Conservation (phyloP, 352 stramenopile genomes). For the Paralagenidium karlingii region DNA sequence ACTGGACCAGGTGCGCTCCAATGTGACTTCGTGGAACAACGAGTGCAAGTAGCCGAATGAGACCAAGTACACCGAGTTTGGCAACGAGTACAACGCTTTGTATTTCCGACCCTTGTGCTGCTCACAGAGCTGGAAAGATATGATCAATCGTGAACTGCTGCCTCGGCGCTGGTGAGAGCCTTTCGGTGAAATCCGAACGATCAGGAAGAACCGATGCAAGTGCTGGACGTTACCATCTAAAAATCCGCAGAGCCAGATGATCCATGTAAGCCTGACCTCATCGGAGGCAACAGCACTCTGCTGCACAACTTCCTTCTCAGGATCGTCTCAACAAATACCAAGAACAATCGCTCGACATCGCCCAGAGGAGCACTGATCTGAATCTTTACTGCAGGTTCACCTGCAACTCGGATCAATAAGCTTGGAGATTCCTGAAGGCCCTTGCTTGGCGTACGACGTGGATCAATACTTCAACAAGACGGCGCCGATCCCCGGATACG, state of each 20-base stretch:
- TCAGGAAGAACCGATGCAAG: slow-evolving; percentile 13
- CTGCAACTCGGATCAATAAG: slow-evolving; percentile 7
- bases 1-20: slow-evolving; percentile 11
- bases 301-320: slow-evolving; percentile 11
- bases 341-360: slow-evolving; percentile 9
- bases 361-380: slow-evolving; percentile 2
- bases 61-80: slow-evolving; percentile 2
- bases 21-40: slow-evolving; percentile 19
- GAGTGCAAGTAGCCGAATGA: slow-evolving; percentile 1
- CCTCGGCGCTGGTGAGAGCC: slow-evolving; percentile 16
- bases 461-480: slow-evolving; percentile 22
- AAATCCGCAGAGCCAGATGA: neutral
- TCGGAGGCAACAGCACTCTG: slow-evolving; percentile 1
- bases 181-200: slow-evolving; percentile 19
- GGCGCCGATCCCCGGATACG: slow-evolving; percentile 11
- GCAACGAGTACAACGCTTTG: slow-evolving; percentile 3
- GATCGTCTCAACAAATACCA: slow-evolving; percentile 5
- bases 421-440: neutral
- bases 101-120: slow-evolving; percentile 16
- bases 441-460: slow-evolving; percentile 13
- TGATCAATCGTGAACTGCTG: slow-evolving; percentile 8
- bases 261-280: neutral
- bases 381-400: slow-evolving; percentile 14
- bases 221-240: slow-evolving; percentile 7
- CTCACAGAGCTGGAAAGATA: slow-evolving; percentile 14